Base-by-base conservation (phyloP, 2,329 filamentous ascomycete genomes). In the Rutstroemia sp. region DNA sequence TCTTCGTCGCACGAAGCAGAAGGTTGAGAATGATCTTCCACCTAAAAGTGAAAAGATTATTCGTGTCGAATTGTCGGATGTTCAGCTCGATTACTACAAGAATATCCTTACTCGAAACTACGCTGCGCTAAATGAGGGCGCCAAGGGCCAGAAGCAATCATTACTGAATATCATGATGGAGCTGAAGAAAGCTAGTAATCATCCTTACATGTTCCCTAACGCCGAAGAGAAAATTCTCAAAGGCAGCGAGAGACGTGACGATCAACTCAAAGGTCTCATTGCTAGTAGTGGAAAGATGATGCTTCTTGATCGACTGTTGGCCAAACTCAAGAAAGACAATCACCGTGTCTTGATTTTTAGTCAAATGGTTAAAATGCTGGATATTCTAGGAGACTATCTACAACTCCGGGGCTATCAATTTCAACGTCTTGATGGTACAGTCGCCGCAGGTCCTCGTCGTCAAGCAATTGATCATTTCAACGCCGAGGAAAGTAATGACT, bases 231-330 rank as follows among this genome's bases (percentile, higher is more conserved):
- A 88, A 63, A 89, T 97, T 12, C 74, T 97, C 51, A 86, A 83
- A 58, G 90, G 89, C 14, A 91, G 87, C 66, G 81, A 82, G 53
- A 85, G 88, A 19, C 87, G 92, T 30, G 92, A 97, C 67, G 94
- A 97, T 69, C 84, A 91, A 61, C 82, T 99, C 65, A 94, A 95
- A 70, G 89, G 89, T 19, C 80, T 99, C 59, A 95, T 99, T 67
- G 92, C 92, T 4, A 96, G 91, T 69, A 99, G 94, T 73, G 95
- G 95, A 65, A 99, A 99, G 75, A 96, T 99, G 94, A 97, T 97
- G 91, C 79, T 99, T 49, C 82, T 99, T 7, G 94, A 99, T 66
- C 90, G 92, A 69, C 83, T 99, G n/a, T 79, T 99, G 10, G 87
- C 88, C 5, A 99, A 99, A 73, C 75, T 99, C 63, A 96, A 88